Percentiles rank a stretch among this genome's conserved stretches.
Evolutionary conservation across 306 rosid species (phyloP).

Genomic region (Lupinus albus): DNA sequence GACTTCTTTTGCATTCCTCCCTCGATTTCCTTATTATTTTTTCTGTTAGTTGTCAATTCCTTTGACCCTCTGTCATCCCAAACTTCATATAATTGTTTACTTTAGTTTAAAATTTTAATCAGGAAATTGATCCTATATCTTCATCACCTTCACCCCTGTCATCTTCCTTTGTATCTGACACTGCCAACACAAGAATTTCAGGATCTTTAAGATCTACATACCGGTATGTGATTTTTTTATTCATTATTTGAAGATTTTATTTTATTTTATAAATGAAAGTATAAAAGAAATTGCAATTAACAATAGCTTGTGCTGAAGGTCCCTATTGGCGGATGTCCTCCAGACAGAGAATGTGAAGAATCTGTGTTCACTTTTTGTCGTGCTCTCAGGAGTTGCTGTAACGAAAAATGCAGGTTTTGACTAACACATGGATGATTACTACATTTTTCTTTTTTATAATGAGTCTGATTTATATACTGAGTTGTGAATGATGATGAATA

Average conservation of each 20-base stretch:
- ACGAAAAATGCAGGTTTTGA: constrained; percentile 62
- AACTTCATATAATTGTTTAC: constrained; percentile 19
- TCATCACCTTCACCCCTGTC: constrained; percentile 42
- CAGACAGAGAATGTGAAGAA: constrained; percentile 62
- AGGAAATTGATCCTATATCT: constrained; percentile 56
- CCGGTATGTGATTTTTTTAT: constrained; percentile 48
- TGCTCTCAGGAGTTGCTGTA: constrained; percentile 60
- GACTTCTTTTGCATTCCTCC: constrained; percentile 8
- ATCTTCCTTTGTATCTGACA: constrained; percentile 40
- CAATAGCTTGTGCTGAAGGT: constrained; percentile 58
- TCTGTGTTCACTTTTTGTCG: constrained; percentile 70
- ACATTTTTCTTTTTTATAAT: constrained; percentile 37
- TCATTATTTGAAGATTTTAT: constrained; percentile 26
- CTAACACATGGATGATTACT: constrained; percentile 29
- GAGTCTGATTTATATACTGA: constrained; percentile 23
- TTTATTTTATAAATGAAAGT: constrained; percentile 16
- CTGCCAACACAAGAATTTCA: constrained; percentile 45
- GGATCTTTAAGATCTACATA: constrained; percentile 55
- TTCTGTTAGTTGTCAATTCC: constrained; percentile 20
- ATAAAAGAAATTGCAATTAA: constrained; percentile 24
- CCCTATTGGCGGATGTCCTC: constrained; percentile 65
- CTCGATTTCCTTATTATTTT: constrained; percentile 25
- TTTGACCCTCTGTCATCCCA: constrained; percentile 22
- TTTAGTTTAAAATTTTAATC: constrained; percentile 38
- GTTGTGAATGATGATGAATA: constrained; percentile 24